Percentiles rank a stretch among this genome's conserved stretches.
Conservation (phyloP, 2,329 filamentous ascomycete species). For the Epichloe elymi region DNA sequence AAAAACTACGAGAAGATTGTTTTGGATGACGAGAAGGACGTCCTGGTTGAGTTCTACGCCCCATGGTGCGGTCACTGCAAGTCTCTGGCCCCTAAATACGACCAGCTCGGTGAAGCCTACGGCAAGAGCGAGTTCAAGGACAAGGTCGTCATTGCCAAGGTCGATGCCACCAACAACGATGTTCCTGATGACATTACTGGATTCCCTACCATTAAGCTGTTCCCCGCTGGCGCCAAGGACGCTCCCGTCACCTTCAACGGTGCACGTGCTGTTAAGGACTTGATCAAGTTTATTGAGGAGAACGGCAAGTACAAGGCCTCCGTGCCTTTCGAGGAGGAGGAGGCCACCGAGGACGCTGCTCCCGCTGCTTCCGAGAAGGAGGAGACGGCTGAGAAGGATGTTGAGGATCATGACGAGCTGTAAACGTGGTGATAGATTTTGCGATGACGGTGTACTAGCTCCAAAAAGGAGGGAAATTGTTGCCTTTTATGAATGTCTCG, state of each 20-base stretch:
- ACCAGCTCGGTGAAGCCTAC: constrained; percentile 76
- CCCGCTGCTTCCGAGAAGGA: constrained; percentile 39
- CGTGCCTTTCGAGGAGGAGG: constrained; percentile 43
- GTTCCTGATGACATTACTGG: constrained; percentile 93
- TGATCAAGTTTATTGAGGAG: constrained; percentile 85
- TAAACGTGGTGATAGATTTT: constrained; percentile 32
- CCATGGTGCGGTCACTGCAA: constrained; percentile 99
- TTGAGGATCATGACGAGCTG: constrained; percentile 51
- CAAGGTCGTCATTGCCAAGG: constrained; percentile 89
- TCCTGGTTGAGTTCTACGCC: constrained; percentile 95
- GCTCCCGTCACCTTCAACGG: constrained; percentile 78
- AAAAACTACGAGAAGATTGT: constrained; percentile 89
- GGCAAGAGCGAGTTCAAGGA: constrained; percentile 65
- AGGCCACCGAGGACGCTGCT: constrained; percentile 40
- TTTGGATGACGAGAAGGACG: constrained; percentile 89
- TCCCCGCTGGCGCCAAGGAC: constrained; percentile 78
- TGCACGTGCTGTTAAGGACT: constrained; percentile 78
- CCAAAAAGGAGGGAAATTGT: constrained; percentile 15
- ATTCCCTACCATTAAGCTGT: constrained; percentile 99
- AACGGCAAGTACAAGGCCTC: constrained; percentile 82
- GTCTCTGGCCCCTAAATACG: constrained; percentile 90
- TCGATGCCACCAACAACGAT: constrained; percentile 92
- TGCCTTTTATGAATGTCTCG: constrained; percentile 18
- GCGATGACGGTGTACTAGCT: background rate
- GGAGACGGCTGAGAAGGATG: constrained; percentile 32